Percentiles rank a stretch among this genome's conserved stretches.
These are phyloP conservation scores for Sextonia rubra DNA, from an alignment of 164 flowering plant genomes.

Conservation along the genomic window DNA sequence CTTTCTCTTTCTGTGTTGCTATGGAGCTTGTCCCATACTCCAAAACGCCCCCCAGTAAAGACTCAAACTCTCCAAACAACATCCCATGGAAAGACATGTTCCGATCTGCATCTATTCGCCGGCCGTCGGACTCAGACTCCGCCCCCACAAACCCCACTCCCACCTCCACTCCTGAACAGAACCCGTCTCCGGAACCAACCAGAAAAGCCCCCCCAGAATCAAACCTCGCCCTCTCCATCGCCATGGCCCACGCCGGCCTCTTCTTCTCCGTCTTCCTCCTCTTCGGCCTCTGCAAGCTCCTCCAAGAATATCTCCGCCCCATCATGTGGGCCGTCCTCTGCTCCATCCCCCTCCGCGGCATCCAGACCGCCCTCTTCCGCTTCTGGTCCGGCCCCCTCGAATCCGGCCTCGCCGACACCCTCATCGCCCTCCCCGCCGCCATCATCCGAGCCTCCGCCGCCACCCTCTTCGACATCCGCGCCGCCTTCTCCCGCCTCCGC, in stretches of 20 bases:
- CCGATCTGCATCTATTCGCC: slow-evolving; percentile 68
- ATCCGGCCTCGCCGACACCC: slow-evolving; percentile 76
- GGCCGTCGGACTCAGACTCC: slow-evolving; percentile 33
- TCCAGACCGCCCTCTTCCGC: slow-evolving; percentile 67
- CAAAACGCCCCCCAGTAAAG: slow-evolving; percentile 11
- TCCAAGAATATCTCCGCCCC: slow-evolving; percentile 74
- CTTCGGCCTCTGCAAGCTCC: slow-evolving; percentile 53
- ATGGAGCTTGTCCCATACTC: slow-evolving; percentile 75
- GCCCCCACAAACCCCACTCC: background rate
- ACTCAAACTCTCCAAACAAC: slow-evolving; percentile 20
- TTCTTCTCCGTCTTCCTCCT: slow-evolving; percentile 54
- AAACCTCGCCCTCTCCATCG: slow-evolving; percentile 81
- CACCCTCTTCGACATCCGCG: slow-evolving; percentile 59
- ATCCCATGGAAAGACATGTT: slow-evolving; percentile 94
- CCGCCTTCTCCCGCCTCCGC: slow-evolving; percentile 27
- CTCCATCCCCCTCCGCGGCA: slow-evolving; percentile 84
- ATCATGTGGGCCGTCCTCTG: slow-evolving; percentile 87
- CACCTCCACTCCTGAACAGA: background rate
- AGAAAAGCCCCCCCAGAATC: slow-evolving; percentile 41
- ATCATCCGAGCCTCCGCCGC: slow-evolving; percentile 52
- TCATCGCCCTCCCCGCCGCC: slow-evolving; percentile 75
- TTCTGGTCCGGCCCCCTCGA: slow-evolving; percentile 85
- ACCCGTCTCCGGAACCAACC: background rate
- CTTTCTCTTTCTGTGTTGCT: background rate
- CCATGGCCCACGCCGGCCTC: slow-evolving; percentile 96